phyloP scores from a whole-genome alignment of 371 early-diverging fungal species.

The Blastocladiella emersonii region DNA sequence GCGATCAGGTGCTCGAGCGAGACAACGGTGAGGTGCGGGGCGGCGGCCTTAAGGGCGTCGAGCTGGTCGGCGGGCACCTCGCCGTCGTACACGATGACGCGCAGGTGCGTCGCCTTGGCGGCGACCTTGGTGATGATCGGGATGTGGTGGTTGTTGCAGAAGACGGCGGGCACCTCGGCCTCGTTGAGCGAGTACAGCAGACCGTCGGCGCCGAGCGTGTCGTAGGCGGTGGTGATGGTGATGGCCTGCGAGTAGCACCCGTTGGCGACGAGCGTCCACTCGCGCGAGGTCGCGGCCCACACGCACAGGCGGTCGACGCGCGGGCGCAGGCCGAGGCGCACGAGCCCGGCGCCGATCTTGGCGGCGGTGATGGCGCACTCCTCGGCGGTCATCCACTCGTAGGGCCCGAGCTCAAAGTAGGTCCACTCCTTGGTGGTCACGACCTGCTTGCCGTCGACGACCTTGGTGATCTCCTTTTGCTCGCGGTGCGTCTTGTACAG shows the following conservation, averaged over 20 bases:
- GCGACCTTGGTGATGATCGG: constrained; percentile 41
- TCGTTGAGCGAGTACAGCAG: constrained; percentile 73
- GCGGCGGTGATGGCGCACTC: constrained; percentile 35
- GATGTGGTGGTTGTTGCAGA: constrained; percentile 68
- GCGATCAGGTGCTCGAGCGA: constrained; percentile 41
- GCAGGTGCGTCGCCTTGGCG: constrained; percentile 44
- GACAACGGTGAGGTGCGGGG: constrained; percentile 24
- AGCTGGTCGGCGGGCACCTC: constrained; percentile 34
- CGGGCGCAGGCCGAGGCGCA: constrained; percentile 42
- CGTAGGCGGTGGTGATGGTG: constrained; percentile 74
- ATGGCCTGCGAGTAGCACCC: constrained; percentile 50
- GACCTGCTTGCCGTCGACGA: constrained; percentile 41
- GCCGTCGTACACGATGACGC: constrained; percentile 60
- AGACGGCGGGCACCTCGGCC: constrained; percentile 57
- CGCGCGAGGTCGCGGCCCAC: constrained; percentile 58
- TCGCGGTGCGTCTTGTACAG: constrained; percentile 50
- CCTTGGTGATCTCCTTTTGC: constrained; percentile 55
- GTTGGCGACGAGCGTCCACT: constrained; percentile 25
- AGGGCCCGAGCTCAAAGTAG: constrained; percentile 53
- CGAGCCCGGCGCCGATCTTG: constrained; percentile 49
- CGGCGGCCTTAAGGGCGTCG: constrained; percentile 20
- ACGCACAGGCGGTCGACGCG: constrained; percentile 45
- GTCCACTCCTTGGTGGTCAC: constrained; percentile 66
- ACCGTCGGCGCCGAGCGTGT: constrained; percentile 81
- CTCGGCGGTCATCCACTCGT: constrained; percentile 47